These are phyloP conservation scores for Sphaceloma murrayae DNA, from an alignment of 2,329 filamentous ascomycete species.

Conservation along the genomic window DNA sequence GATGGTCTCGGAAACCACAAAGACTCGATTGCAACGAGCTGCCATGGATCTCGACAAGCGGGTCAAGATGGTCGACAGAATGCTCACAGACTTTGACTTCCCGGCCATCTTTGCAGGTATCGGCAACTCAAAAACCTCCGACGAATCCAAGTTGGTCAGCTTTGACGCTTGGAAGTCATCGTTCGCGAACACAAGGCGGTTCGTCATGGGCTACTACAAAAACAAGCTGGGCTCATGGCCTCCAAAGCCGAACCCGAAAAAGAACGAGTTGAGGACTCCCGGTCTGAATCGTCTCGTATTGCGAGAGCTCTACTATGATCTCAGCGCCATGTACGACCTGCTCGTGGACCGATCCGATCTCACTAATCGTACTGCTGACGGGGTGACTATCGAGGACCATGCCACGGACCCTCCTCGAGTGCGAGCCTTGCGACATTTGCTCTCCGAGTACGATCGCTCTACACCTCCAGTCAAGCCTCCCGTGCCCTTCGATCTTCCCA, in stretches of 20 bases:
- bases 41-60: constrained; percentile 69
- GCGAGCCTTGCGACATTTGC: constrained; percentile 64
- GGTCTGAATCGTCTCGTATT: constrained; percentile 80
- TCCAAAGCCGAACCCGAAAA: constrained; percentile 82
- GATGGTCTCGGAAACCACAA: constrained; percentile 60
- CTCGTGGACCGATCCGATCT: constrained; percentile 69
- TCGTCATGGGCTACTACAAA: constrained; percentile 62
- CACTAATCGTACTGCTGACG: constrained; percentile 69
- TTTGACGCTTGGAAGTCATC: constrained; percentile 76
- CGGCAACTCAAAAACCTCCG: constrained; percentile 69
- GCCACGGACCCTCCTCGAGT: constrained; percentile 50
- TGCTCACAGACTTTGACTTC: constrained; percentile 83
- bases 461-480: constrained; percentile 84
- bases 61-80: constrained; percentile 57
- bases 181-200: constrained; percentile 65
- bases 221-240: constrained; percentile 68
- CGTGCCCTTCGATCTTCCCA: constrained; percentile 79
- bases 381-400: constrained; percentile 46
- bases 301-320: constrained; percentile 72
- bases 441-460: constrained; percentile 81
- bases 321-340: constrained; percentile 79
- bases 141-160: constrained; percentile 65
- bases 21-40: constrained; percentile 71
- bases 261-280: constrained; percentile 76
- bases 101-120: constrained; percentile 81